phyloP scores from a whole-genome alignment of 148 eudicot genomes.

The Rhododendron ferrugineum region DNA sequence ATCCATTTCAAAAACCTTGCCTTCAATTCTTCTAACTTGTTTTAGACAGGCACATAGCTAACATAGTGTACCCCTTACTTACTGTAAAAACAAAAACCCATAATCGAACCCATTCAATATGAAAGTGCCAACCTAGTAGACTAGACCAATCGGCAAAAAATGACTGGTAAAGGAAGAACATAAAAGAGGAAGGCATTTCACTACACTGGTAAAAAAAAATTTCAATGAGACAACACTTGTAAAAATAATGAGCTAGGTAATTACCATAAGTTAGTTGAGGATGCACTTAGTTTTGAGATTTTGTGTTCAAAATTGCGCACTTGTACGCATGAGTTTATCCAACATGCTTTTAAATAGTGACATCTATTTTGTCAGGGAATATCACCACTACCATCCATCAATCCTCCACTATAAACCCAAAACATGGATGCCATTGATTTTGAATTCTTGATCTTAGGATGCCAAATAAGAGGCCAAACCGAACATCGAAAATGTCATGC shows the following conservation, averaged over 20 bases:
- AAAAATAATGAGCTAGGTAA: background rate
- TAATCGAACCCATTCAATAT: background rate
- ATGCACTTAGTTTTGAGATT: background rate
- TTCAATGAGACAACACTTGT: background rate
- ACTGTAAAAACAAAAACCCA: background rate
- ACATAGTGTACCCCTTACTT: background rate
- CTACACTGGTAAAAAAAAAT: too few relatives aligned
- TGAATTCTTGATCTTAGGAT: background rate
- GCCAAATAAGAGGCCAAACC: background rate
- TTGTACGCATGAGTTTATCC: background rate
- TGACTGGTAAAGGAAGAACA: background rate
- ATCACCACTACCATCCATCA: background rate
- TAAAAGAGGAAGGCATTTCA: background rate
- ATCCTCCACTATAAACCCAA: background rate
- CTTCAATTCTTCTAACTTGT: background rate
- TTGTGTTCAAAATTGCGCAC: background rate
- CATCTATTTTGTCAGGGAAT: background rate
- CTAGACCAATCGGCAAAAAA: background rate
- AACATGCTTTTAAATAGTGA: background rate
- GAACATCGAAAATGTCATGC: background rate
- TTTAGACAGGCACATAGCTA: background rate
- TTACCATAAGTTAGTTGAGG: background rate
- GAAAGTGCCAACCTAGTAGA: background rate
- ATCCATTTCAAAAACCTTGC: background rate
- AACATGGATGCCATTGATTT: background rate